Evolutionary conservation across 2,329 filamentous ascomycete species (phyloP).

Genomic region (Pseudogymnoascus sp.): DNA sequence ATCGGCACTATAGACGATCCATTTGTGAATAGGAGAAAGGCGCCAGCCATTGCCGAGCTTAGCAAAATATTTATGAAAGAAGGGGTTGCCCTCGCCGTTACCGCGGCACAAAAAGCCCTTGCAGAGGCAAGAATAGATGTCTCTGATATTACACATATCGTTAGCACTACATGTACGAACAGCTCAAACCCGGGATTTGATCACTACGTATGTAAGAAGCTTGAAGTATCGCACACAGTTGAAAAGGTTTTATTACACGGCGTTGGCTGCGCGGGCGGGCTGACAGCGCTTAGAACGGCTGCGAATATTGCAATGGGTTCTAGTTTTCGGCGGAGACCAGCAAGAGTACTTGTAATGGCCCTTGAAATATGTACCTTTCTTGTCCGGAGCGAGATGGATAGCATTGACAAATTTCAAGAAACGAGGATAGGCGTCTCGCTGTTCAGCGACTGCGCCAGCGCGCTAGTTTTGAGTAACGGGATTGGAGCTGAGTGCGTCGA

Average conservation of each 20-base stretch:
- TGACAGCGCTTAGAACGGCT: slow-evolving; percentile 56
- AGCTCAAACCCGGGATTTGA: slow-evolving; percentile 65
- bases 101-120: slow-evolving; percentile 49
- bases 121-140: slow-evolving; percentile 46
- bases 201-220: slow-evolving; percentile 53
- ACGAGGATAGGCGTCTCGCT: slow-evolving; percentile 59
- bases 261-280: slow-evolving; percentile 58
- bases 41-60: slow-evolving; percentile 50
- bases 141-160: slow-evolving; percentile 56
- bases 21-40: slow-evolving; percentile 48
- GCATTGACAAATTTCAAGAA: slow-evolving; percentile 51
- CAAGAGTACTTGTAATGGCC: slow-evolving; percentile 58
- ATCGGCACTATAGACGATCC: slow-evolving; percentile 56
- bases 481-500: slow-evolving; percentile 38
- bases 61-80: slow-evolving; percentile 50
- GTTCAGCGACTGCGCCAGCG: slow-evolving; percentile 66
- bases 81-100: slow-evolving; percentile 51
- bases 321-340: slow-evolving; percentile 50
- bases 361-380: slow-evolving; percentile 57
- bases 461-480: slow-evolving; percentile 57
- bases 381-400: slow-evolving; percentile 59
- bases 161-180: slow-evolving; percentile 63
- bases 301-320: slow-evolving; percentile 61
- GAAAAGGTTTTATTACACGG: slow-evolving; percentile 62
- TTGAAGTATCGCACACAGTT: slow-evolving; percentile 51